Evolutionary conservation across 169 alveolate species (phyloP), one percentile per base, ranked within the genome.

Genomic region (Theileria luwenshuni): DNA sequence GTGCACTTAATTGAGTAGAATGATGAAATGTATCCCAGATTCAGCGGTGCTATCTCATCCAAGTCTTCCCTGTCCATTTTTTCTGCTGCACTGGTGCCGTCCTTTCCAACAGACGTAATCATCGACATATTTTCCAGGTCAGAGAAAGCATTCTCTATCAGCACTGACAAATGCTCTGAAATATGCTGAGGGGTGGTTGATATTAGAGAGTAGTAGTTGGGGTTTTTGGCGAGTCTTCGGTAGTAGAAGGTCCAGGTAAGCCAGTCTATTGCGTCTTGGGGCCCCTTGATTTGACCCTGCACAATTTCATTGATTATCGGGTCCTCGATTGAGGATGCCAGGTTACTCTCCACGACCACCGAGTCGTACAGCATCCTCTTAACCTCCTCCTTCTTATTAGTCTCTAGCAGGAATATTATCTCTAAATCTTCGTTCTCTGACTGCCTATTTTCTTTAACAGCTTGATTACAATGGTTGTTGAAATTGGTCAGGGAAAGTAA

Each of bases 171-270:
- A 86, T 94, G 96, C 71, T 97, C 99, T 54, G 96, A 93, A 12
- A 96, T 86, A 64, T 97, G 98, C 51, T 86, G 91, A 48, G 95
- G 97, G 0, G 97, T 88, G 15, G 94, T 93, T 3, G 98, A 99
- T 56, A 90, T 90, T 52, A 98, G 85, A 10, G 98, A 98, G 86
- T 97, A 98, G 95, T 96, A 98, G 83, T 97, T 97, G 0, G 99
- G 99, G 85, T 98, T 98, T 92, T 94, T 93, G 15, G 98, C 86
- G 19, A 98, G 91, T 71, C 99, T 92, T 67, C 99, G 88, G 86
- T 98, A 98, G 94, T 95, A 94, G 83, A 97, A 96, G 23, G 99
- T 94, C 99, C 99, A 98, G 28, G 99, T 97, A 32, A 98, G 92
- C 99, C 99, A 98, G 83, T 98, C 99, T 17, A 98, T 93, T 21